Evolutionary conservation across 2,329 filamentous ascomycete genomes (phyloP), one percentile per base, ranked within the genome.

Genomic region (Fusarium coicis): DNA sequence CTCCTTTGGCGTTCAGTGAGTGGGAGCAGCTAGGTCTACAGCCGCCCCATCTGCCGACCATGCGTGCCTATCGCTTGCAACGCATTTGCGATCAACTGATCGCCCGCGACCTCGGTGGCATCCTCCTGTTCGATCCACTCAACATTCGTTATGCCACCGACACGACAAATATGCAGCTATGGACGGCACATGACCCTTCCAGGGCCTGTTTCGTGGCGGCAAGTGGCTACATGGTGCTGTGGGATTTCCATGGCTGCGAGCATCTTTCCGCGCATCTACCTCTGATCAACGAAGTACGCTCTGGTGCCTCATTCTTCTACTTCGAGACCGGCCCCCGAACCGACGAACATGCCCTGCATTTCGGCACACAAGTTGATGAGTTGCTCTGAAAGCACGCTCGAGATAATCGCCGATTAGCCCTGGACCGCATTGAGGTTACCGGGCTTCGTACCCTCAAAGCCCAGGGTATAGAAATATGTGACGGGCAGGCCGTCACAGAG

Each of bases 91-190:
- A 49, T 12, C 46, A 49, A 32, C 4, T 49, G 46, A n/a, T 14
- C 1, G 10, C 21, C 10, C 46, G 46, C 2, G 2, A 10, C 0
- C 28, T 49, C 0, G 28, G 46, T 4, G 46, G 21, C 21, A 49
- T 49, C 28, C 46, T 49, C 46, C 15, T 49, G 3, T 49, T 49
- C 21, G 46, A 49, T 14, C 46, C 28, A 4, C 46, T 49, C 2
- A 49, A 49, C 15, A 49, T 49, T 10, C 28, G 28, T 10, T 49
- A 49, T n/a, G 28, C 46, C 3, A 32, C 46, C 4, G 46, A 49
- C 46, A 32, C 28, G 18, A 12, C 46, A 3, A 49, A 32, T 2
- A 49, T 49, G 46, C 46, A 49, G 11, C 10, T 49, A 10, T 49
- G 28, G 46, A 32, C 46, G 1, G 28, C 46, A n/a, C 21, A 49